A percentile compares a stretch with the other conserved stretches of the same genome.
These are phyloP conservation scores for Venturiaceae sp. DNA, from an alignment of 2,329 filamentous ascomycete genomes.

Conservation along the genomic window DNA sequence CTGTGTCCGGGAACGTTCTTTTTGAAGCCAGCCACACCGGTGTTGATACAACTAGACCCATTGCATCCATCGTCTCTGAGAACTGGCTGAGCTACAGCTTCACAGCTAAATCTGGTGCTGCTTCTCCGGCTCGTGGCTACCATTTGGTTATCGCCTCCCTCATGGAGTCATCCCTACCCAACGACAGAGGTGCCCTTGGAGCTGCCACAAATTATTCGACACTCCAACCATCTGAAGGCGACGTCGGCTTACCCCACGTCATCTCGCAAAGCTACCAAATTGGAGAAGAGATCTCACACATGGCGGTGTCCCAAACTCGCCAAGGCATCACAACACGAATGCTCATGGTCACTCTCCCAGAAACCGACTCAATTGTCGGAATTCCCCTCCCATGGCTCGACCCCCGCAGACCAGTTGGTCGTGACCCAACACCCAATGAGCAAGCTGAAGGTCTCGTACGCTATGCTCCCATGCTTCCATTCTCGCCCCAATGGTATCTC, in stretches of 20 bases:
- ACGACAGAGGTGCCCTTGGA: conserved; percentile 74
- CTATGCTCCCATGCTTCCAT: conserved; percentile 69
- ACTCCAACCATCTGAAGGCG: conserved; percentile 53
- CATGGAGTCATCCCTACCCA: conserved; percentile 74
- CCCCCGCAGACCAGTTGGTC: conserved; percentile 73
- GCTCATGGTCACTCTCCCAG: conserved; percentile 68
- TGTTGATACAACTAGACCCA: conserved; percentile 63
- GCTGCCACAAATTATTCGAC: conserved; percentile 65
- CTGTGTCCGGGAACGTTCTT: conserved; percentile 72
- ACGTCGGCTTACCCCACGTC: conserved; percentile 58
- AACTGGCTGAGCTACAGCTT: conserved; percentile 94
- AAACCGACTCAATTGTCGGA: conserved; percentile 63
- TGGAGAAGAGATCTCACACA: conserved; percentile 64
- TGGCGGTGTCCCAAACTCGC: conserved; percentile 78
- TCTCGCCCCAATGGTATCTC: conserved; percentile 72
- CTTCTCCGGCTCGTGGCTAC: conserved; percentile 65
- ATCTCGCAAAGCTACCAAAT: conserved; percentile 75
- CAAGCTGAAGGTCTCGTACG: conserved; percentile 70
- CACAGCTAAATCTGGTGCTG: conserved; percentile 35
- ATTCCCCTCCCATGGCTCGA: conserved; percentile 74
- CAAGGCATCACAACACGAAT: conserved; percentile 85
- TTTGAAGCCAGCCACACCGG: conserved; percentile 60
- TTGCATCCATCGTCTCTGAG: conserved; percentile 74
- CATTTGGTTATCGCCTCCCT: conserved; percentile 81
- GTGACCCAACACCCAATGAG: conserved; percentile 73